Percentiles rank a stretch among this genome's conserved stretches.
These are phyloP conservation scores for Diaporthe batatas DNA, from an alignment of 2,329 filamentous ascomycete species.

Conservation along the genomic window DNA sequence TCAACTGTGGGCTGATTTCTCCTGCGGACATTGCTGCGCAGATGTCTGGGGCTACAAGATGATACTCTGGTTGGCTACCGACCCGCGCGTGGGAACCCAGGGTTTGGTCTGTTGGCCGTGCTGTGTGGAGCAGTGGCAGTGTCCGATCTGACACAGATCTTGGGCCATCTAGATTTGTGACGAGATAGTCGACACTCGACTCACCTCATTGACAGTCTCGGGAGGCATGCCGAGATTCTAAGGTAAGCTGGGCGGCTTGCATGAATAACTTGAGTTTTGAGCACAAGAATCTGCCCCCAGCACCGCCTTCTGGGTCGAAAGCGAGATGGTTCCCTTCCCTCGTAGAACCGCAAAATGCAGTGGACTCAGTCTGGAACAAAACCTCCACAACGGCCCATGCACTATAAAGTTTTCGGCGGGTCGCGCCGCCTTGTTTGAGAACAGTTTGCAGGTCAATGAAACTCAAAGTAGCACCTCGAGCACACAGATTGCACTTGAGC, in stretches of 20 bases:
- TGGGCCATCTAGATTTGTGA: background rate
- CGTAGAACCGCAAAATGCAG: background rate
- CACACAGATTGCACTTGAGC: background rate
- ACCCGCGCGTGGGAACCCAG: background rate
- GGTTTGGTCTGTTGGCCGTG: background rate
- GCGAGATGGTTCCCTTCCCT: background rate
- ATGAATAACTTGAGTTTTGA: background rate
- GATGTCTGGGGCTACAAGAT: background rate
- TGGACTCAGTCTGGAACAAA: background rate
- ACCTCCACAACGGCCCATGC: slow-evolving; percentile 7
- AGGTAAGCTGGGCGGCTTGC: background rate
- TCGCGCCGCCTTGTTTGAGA: slow-evolving; percentile 30
- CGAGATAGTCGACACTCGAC: background rate
- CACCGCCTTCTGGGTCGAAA: background rate
- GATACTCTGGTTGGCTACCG: slow-evolving; percentile 1
- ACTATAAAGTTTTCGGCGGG: slow-evolving; percentile 20
- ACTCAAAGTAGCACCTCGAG: slow-evolving; percentile 12
- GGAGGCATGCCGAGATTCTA: background rate
- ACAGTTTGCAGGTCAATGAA: slow-evolving; percentile 6
- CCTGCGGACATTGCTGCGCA: background rate
- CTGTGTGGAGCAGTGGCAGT: slow-evolving; percentile 14
- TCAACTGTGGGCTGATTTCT: slow-evolving; percentile 5
- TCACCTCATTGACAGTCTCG: background rate
- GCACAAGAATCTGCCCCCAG: background rate
- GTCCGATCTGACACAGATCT: slow-evolving; percentile 17